Conservation (phyloP, 495 filamentous ascomycete genomes). For the Podospora pseudoanserina region DNA sequence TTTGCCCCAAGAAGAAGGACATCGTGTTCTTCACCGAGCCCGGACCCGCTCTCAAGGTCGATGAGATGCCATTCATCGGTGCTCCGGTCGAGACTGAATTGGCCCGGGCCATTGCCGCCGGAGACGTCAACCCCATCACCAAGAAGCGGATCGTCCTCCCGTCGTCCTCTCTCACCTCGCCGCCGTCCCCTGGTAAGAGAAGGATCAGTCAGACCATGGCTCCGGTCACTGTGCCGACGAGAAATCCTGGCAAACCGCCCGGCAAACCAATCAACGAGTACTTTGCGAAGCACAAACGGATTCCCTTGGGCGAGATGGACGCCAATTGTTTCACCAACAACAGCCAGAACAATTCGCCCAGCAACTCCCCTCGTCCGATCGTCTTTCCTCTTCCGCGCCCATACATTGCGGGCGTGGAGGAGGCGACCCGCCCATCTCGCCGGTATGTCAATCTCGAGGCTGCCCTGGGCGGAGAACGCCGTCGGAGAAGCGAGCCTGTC, state of each 20-base stretch:
- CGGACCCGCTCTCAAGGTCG: slow-evolving; percentile 54
- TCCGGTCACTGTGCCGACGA: slow-evolving; percentile 27
- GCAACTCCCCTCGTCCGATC: slow-evolving; percentile 34
- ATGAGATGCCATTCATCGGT: slow-evolving; percentile 76
- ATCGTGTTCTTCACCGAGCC: slow-evolving; percentile 70
- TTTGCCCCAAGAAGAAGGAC: slow-evolving; percentile 66
- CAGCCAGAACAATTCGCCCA: slow-evolving; percentile 21
- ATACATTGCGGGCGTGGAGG: slow-evolving; percentile 35
- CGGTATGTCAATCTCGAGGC: slow-evolving; percentile 24
- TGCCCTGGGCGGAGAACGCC: slow-evolving; percentile 15
- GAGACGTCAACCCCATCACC: slow-evolving; percentile 86
- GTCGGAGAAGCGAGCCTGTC: slow-evolving; percentile 41
- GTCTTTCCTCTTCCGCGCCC: slow-evolving; percentile 49
- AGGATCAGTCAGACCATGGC: slow-evolving; percentile 37
- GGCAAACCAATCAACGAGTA: slow-evolving; percentile 71
- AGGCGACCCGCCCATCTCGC: slow-evolving; percentile 19
- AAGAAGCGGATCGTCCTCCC: slow-evolving; percentile 61
- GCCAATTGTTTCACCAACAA: slow-evolving; percentile 66
- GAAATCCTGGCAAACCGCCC: slow-evolving; percentile 55
- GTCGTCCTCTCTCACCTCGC: not conserved
- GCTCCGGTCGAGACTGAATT: slow-evolving; percentile 61
- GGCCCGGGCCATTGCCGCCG: slow-evolving; percentile 72
- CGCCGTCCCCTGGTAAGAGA: slow-evolving; percentile 35
- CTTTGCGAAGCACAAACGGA: slow-evolving; percentile 66
- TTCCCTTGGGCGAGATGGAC: slow-evolving; percentile 80